Evolutionary conservation across 2,329 filamentous ascomycete species (phyloP), one percentile per base, ranked within the genome.

Genomic region (Xylariales sp.): DNA sequence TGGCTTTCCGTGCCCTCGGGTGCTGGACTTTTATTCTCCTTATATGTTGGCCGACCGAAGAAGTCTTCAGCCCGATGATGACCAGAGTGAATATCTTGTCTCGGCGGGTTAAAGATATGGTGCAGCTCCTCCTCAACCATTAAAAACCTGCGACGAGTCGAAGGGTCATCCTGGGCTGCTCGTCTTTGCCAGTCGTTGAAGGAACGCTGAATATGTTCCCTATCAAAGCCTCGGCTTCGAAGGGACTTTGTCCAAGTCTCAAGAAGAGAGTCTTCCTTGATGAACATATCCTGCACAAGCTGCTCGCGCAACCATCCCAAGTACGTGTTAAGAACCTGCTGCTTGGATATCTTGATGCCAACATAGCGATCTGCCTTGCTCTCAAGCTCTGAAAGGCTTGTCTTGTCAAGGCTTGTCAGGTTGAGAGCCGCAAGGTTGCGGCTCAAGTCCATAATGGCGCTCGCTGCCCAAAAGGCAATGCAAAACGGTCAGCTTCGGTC

Each of bases 221-320:
- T 37, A 12, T 20, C 43, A 22, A 56, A 52, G 10, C 41, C 43
- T 9, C 37, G 34, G 19, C 34, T 38, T 24, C 41, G 41, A n/a
- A 59, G 40, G n/a, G 56, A 29, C 4, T 43, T 28, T 18, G 51
- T 43, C 44, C 58, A 58, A 10, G 39, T 29, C 4, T 22, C 38
- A 10, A 59, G 22, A 8, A 51, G 39, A 21, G 39, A 25, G 7
- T 48, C 42, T 21, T 46, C 32, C 27, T 52, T 45, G 14, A 48
- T 47, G n/a, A 45, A 20, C 3, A 19, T 38, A 15, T 58, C 56
- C 18, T 49, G 44, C 25, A 48, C 50, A 9, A 59, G 52, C 14
- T 55, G 50, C 35, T 53, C 50, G 25, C 51, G 48, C 3, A 60
- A 44, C 57, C 57, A 60, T 22, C 16, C 42, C 49, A 59, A 51